A percentile compares a stretch with the other conserved stretches of the same genome.
Evolutionary conservation across 1,139 yeast species (phyloP).

Genomic region (Sugiyamaella sp.): DNA sequence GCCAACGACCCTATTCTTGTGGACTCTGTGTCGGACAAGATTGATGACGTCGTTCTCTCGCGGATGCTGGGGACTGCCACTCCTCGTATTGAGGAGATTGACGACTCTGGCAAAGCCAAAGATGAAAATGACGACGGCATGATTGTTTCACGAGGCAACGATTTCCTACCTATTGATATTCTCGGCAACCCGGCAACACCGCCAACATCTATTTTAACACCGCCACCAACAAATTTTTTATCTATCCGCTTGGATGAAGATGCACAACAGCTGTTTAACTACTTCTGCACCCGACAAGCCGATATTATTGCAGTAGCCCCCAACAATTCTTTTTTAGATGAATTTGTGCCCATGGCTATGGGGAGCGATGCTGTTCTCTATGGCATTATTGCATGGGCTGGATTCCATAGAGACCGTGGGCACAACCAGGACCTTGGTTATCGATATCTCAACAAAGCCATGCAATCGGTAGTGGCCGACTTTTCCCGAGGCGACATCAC

Average conservation of each 20-base stretch:
- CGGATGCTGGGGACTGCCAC: slow-evolving; percentile 2
- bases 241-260: slow-evolving; percentile 45
- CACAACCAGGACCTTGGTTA: slow-evolving; percentile 44
- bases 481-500: slow-evolving; percentile 38
- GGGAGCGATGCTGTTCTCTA: slow-evolving; percentile 67
- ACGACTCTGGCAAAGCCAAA: not conserved
- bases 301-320: slow-evolving; percentile 67
- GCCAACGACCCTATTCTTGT: slow-evolving; percentile 5
- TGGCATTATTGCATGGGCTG: slow-evolving; percentile 78
- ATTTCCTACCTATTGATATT: slow-evolving; percentile 12
- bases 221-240: slow-evolving; percentile 26
- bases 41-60: slow-evolving; percentile 11
- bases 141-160: slow-evolving; percentile 1
- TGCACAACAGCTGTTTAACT: slow-evolving; percentile 60
- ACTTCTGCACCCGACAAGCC: slow-evolving; percentile 64
- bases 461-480: slow-evolving; percentile 32
- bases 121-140: not conserved
- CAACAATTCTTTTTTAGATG: slow-evolving; percentile 65
- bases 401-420: slow-evolving; percentile 56
- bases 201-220: slow-evolving; percentile 17
- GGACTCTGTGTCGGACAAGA: slow-evolving; percentile 10
- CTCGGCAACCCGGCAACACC: slow-evolving; percentile 12
- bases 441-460: slow-evolving; percentile 40
- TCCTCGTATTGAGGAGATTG: slow-evolving; percentile 6
- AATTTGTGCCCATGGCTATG: slow-evolving; percentile 80